phyloP scores from a whole-genome alignment of 306 rosid genomes.

The Clitoria ternatea region DNA sequence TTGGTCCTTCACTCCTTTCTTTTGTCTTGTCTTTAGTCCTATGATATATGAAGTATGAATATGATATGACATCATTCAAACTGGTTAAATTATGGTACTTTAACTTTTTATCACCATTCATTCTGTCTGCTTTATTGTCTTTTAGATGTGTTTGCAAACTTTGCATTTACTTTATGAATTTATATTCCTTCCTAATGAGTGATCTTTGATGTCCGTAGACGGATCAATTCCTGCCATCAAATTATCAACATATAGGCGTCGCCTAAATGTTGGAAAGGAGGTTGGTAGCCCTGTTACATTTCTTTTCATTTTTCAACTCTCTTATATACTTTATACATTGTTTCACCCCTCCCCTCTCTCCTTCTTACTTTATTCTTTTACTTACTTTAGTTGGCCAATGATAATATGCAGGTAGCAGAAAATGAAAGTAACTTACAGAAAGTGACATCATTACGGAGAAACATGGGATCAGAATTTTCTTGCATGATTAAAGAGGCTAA shows the following conservation, averaged over 20 bases:
- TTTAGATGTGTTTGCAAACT: slow-evolving; percentile 18
- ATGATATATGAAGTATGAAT: too few relatives aligned
- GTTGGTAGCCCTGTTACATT: slow-evolving; percentile 36
- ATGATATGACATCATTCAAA: neutral
- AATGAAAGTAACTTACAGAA: slow-evolving; percentile 40
- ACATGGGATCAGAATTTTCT: slow-evolving; percentile 77
- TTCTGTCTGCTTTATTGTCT: neutral
- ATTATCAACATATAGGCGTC: slow-evolving; percentile 66
- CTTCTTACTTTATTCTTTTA: slow-evolving; percentile 12
- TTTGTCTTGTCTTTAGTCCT: neutral
- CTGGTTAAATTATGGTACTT: neutral
- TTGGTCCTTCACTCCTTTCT: neutral
- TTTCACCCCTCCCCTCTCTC: too few relatives aligned
- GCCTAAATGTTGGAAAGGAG: slow-evolving; percentile 56
- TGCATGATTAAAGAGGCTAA: slow-evolving; percentile 77
- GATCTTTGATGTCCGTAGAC: slow-evolving; percentile 41
- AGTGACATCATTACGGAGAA: slow-evolving; percentile 49
- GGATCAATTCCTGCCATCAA: slow-evolving; percentile 89
- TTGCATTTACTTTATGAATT: slow-evolving; percentile 10
- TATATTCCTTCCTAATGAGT: slow-evolving; percentile 1
- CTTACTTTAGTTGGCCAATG: slow-evolving; percentile 5
- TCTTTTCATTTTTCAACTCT: neutral
- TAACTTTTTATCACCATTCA: neutral
- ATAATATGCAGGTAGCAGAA: slow-evolving; percentile 42
- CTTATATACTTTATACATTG: neutral